phyloP scores from a whole-genome alignment of 768 basidiomycete species.

The Calocybe cyanea region DNA sequence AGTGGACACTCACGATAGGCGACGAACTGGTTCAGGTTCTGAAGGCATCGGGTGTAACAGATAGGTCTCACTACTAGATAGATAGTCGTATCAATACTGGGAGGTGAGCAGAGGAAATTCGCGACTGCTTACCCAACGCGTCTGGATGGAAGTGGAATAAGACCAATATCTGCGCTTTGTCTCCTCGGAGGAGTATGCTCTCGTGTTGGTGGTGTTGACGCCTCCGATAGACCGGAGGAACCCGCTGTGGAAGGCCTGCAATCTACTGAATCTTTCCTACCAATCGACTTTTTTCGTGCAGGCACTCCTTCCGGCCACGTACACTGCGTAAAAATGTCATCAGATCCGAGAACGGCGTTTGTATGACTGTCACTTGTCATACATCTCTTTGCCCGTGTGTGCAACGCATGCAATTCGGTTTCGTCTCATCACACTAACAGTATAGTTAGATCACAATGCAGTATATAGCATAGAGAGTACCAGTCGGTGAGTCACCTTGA shows the following conservation, averaged over 20 bases:
- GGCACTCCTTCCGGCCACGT: constrained; percentile 84
- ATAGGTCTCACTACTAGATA: constrained; percentile 39
- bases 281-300: constrained; percentile 59
- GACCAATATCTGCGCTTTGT: constrained; percentile 36
- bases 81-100: constrained; percentile 10
- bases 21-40: constrained; percentile 41
- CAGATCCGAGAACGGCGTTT: constrained; percentile 3
- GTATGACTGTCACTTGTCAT: constrained; percentile 21
- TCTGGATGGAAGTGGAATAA: constrained; percentile 37
- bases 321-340: constrained; percentile 43
- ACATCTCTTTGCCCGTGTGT: constrained; percentile 83
- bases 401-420: constrained; percentile 85
- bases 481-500: constrained; percentile 77
- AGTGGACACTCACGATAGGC: constrained; percentile 40
- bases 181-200: constrained; percentile 63
- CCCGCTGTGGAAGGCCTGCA: constrained; percentile 72
- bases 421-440: constrained; percentile 81
- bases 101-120: neutral
- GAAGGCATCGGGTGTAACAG: constrained; percentile 40
- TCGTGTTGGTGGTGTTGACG: constrained; percentile 68
- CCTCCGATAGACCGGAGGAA: constrained; percentile 68
- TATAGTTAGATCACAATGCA: constrained; percentile 3
- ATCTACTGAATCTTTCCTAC: constrained; percentile 56
- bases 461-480: constrained; percentile 17
- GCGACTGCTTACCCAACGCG: constrained; percentile 33